These are phyloP conservation scores for Candida awuae DNA, from an alignment of 805 yeast genomes.

Conservation along the genomic window DNA sequence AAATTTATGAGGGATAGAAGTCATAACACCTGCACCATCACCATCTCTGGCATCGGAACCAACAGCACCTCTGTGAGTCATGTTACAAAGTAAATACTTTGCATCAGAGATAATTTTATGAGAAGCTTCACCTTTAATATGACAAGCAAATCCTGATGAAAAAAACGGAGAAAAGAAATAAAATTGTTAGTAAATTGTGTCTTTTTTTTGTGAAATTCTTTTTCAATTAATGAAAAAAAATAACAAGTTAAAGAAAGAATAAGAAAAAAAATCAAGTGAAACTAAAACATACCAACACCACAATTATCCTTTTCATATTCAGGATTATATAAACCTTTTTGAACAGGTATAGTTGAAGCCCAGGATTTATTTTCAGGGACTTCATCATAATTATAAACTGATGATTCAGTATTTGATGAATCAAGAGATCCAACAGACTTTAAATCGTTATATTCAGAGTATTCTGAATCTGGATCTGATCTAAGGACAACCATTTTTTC, in stretches of 20 bases:
- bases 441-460: no score
- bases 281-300: constrained; percentile 59
- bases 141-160: constrained; percentile 66
- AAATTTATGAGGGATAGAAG: constrained; percentile 85
- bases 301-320: constrained; percentile 93
- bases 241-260: not conserved
- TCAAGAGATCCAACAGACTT: no score
- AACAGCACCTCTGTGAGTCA: constrained; percentile 99
- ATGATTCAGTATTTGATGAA: constrained; percentile 3
- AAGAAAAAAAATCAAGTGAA: not conserved
- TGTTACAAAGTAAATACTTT: constrained; percentile 77
- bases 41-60: constrained; percentile 95
- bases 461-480: constrained; percentile 25
- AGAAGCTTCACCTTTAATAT: constrained; percentile 77
- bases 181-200: constrained; percentile 1
- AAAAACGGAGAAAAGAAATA: not conserved
- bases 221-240: not conserved
- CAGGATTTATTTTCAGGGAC: constrained; percentile 75
- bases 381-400: constrained; percentile 63
- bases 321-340: constrained; percentile 89
- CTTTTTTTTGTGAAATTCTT: no score
- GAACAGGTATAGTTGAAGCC: constrained; percentile 83
- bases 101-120: constrained; percentile 95
- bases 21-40: constrained; percentile 97
- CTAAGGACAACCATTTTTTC: constrained; percentile 19